Evolutionary conservation across 2,329 filamentous ascomycete species (phyloP).

Genomic region (Rutstroemia sp.): DNA sequence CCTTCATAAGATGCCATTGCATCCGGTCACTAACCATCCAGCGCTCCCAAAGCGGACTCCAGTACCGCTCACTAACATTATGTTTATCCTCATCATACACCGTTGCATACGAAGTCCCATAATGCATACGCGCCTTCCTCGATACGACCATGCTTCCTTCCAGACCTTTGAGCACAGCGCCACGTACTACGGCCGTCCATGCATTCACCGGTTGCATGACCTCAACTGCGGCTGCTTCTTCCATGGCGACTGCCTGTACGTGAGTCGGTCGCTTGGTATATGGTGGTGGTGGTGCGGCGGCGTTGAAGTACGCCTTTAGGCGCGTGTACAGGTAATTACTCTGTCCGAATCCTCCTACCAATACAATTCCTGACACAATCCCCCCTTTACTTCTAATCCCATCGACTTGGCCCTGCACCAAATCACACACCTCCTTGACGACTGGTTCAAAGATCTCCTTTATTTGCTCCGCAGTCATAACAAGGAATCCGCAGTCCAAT

Average conservation of each 20-base stretch:
- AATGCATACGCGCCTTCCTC: slow-evolving; percentile 61
- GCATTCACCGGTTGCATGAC: slow-evolving; percentile 78
- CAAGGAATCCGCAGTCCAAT: slow-evolving; percentile 68
- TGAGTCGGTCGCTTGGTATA: slow-evolving; percentile 67
- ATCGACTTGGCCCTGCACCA: slow-evolving; percentile 61
- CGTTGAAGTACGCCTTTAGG: slow-evolving; percentile 61
- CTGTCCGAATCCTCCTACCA: slow-evolving; percentile 77
- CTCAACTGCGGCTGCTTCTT: slow-evolving; percentile 55
- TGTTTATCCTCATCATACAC: slow-evolving; percentile 73
- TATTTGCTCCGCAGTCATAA: slow-evolving; percentile 62
- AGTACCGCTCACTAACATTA: slow-evolving; percentile 65
- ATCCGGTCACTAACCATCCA: slow-evolving; percentile 81
- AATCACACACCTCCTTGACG: slow-evolving; percentile 60
- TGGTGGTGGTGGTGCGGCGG: slow-evolving; percentile 37
- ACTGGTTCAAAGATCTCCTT: slow-evolving; percentile 72
- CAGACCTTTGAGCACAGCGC: slow-evolving; percentile 66
- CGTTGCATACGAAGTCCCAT: slow-evolving; percentile 75
- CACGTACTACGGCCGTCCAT: slow-evolving; percentile 74
- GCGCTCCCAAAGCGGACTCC: slow-evolving; percentile 71
- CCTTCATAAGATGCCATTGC: slow-evolving; percentile 81
- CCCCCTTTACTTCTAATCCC: slow-evolving; percentile 53
- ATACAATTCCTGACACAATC: slow-evolving; percentile 64
- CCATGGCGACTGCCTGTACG: slow-evolving; percentile 39
- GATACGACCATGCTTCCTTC: slow-evolving; percentile 76
- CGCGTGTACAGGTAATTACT: slow-evolving; percentile 68